Evolutionary conservation across 228 moss, liverwort and hornwort genomes (phyloP).

Genomic region (Sphagnum magellanicum): DNA sequence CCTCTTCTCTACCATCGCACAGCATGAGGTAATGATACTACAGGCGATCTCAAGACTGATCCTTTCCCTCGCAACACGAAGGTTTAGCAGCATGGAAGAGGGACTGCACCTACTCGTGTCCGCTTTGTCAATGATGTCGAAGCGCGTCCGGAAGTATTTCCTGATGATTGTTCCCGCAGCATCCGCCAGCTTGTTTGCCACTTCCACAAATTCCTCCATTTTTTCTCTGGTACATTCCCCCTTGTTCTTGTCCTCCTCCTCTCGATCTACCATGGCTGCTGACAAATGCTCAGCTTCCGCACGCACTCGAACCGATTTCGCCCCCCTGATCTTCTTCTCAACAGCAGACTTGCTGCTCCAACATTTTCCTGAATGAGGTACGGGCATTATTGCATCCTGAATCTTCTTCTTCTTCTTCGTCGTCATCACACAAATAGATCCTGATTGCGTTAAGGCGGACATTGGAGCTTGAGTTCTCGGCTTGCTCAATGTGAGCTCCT

Average conservation of each 20-base stretch:
- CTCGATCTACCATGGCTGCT: slow-evolving; percentile 2
- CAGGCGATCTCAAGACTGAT: background rate
- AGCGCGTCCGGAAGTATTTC: slow-evolving; percentile 65
- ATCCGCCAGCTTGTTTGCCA: slow-evolving; percentile 80
- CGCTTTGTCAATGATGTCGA: slow-evolving; percentile 80
- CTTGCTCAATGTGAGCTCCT: too few species aligned
- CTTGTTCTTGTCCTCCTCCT: background rate
- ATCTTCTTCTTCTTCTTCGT: too few species aligned
- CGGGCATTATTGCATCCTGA: too few species aligned
- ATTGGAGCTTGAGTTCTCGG: too few species aligned
- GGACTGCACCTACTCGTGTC: slow-evolving; percentile 60
- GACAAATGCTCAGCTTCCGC: slow-evolving; percentile 3
- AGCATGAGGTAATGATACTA: background rate
- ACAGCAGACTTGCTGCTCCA: too few species aligned
- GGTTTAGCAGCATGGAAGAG: background rate
- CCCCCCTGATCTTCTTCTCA: too few species aligned
- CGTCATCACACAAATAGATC: too few species aligned
- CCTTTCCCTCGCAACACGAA: background rate
- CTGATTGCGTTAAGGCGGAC: too few species aligned
- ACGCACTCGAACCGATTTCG: background rate
- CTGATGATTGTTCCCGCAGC: slow-evolving; percentile 69
- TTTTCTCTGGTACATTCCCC: slow-evolving; percentile 2
- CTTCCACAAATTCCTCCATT: slow-evolving; percentile 64
- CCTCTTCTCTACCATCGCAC: too few species aligned
- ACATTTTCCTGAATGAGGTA: too few species aligned